phyloP scores from a whole-genome alignment of 768 basidiomycete genomes.

The Leccinum barrowsii region DNA sequence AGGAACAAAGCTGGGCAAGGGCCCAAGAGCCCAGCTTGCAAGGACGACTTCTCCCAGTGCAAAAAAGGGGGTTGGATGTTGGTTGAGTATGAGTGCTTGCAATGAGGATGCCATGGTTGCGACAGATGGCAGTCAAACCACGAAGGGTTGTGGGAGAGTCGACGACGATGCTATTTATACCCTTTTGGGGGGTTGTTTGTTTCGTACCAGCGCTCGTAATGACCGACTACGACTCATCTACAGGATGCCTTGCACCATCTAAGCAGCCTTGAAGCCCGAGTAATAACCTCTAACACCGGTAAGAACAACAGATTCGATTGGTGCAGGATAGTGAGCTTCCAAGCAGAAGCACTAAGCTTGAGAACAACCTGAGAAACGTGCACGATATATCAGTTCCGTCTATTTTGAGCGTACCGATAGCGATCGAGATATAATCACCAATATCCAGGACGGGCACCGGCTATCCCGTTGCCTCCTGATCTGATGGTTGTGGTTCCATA shows the following conservation, averaged over 20 bases:
- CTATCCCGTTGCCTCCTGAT: constrained; percentile 13
- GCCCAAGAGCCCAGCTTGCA: constrained; percentile 25
- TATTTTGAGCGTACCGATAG: not conserved
- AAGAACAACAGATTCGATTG: not conserved
- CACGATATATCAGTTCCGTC: constrained; percentile 4
- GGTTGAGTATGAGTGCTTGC: constrained; percentile 23
- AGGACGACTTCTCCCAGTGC: constrained; percentile 20
- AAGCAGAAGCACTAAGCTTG: not conserved
- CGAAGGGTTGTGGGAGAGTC: not conserved
- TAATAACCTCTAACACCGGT: not conserved
- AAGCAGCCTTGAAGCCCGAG: not conserved
- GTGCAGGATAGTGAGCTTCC: not conserved
- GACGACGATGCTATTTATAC: constrained; percentile 10
- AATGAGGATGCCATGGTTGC: constrained; percentile 19
- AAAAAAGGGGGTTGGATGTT: constrained; percentile 25
- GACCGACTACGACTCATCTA: not conserved
- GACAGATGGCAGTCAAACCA: constrained; percentile 9
- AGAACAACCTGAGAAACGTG: not conserved
- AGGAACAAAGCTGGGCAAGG: constrained; percentile 33
- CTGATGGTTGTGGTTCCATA: constrained; percentile 19
- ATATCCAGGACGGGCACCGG: not conserved
- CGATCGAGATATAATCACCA: constrained; percentile 8
- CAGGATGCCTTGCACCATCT: not conserved
- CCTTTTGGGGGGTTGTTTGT: constrained; percentile 19
- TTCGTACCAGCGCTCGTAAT: not conserved